Evolutionary conservation across 164 flowering plant genomes (phyloP), one percentile per base, ranked within the genome.

Genomic region (Tetracentron sinense): DNA sequence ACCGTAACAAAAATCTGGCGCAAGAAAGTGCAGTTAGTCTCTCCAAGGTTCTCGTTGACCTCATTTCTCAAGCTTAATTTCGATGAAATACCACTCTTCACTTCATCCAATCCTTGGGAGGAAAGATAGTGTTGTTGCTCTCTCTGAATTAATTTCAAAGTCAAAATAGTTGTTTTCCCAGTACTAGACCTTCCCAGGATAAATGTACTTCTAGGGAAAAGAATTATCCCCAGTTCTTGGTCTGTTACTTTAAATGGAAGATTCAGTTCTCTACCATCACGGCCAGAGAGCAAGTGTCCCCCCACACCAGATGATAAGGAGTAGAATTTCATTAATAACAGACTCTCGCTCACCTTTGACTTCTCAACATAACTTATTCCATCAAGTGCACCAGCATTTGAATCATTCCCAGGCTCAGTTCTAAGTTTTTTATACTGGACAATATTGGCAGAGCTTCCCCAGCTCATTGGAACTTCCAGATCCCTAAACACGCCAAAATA

Each of bases 131-230:
- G 14, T 8, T 8, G 1, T 38, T 38, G 44, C 44, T 38, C 88
- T 44, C 69, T 88, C 52, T 73, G 78, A 65, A 74, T 72, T 44
- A 91, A 61, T 63, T 87, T 91, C 89, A 81, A 84, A 0, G 92
- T 89, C 47, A 89, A 67, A 23, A 89, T 81, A 47, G 94, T 87
- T 1, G 97, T 91, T 66, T 91, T 91, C 46, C 97, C 97, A 1
- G 97, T 91, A 7, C 97, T 96, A 0, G 97, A 91, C 51, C 97
- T 73, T 52, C 97, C 97, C 25, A 89, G 68, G 22, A 91, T 77
- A 57, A 91, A 91, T 22, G 81, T 64, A 64, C 86, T 91, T 61
- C 62, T 69, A 7, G 63, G 75, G 35, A 66, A 84, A 14, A 61
- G 61, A 55, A 91, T 85, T 22, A 89, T 82, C 63, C 87, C 85